Evolutionary conservation across 441 rosid genomes (phyloP), one percentile per base, ranked within the genome.

Genomic region (Gossypium aridum): DNA sequence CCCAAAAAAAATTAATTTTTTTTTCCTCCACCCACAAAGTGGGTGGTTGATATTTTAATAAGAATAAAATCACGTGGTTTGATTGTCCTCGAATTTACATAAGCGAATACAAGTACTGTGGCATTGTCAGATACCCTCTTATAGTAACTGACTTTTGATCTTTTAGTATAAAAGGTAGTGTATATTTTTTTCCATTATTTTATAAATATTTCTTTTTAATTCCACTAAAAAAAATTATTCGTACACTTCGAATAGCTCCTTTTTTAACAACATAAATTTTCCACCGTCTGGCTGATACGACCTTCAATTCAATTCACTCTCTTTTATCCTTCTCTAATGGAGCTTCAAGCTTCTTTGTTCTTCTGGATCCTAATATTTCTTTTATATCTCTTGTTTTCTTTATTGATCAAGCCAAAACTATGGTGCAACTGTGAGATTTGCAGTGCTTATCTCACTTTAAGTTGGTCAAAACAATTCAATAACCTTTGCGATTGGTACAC

Each of bases 401-500:
- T 43, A 5, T 37, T 82, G 16, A 28, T 61, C 17, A 70, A 75
- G 59, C 63, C 51, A 23, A 87, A 78, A 12, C 73, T 80, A 0
- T 75, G 87, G 88, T 87, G 90, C 80, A 82, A 79, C 76, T 87
- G 90, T 45, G 88, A 82, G 65, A 77, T 79, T 26, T 87, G 90
- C 72, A 26, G 76, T 5, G 77, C 87, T 39, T 87, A 83, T 74
- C 82, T 87, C 65, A 80, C 78, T 28, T 45, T 70, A 19, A 75
- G 80, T 7, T 87, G 90, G 90, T 62, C 82, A 37, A 77, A 78
- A 45, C 20, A 77, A 1, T 83, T 82, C 22, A 63, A 66, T 9
- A 87, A 87, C 75, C 89, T 86, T 65, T 89, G 79, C 74, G 90
- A 89, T 43, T 91, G 96, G 93, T 91, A 87, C 77, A 57, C 91